Base-by-base conservation (phyloP, 345 rosid genomes). In the Isatis tinctoria region DNA sequence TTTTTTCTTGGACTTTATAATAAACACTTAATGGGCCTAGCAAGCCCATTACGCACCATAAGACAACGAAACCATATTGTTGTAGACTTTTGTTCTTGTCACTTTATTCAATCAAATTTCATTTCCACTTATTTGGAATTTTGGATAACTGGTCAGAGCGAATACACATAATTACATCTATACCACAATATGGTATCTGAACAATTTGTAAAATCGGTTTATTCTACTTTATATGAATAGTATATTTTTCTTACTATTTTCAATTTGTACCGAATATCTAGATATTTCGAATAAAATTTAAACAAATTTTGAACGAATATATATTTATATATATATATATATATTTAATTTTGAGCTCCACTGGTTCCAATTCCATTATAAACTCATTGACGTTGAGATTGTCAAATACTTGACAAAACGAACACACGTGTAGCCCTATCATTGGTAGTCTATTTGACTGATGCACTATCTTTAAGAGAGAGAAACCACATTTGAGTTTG, bases 381-480 rank as follows among this genome's bases (percentile, higher is more conserved):
- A 73, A 74, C 65, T 65, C 24, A 74, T 65, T 65, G 78, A 74
- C 72, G 65, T 54, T 33, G 47, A 53, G 65, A 65, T 54, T 44
- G 77, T 74, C 77, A 73, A 72, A 63, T 7, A 41, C 57, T 54
- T 41, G 26, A 61, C 4, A 41, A 71, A 24, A 40, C 8, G 6
- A 0, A 0, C 1, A 41, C 70, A 63, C 77, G 72, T 57, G 77
- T n/a, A 24, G 0, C 1, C 0, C 10, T 56, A 56, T n/a, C 39
- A 74, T 0, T 74, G 77, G 77, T 36, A 6, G 59, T 44, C 30
- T 27, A 65, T 74, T 65, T 74, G 78, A 74, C 78, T 74, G 59
- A 65, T 24, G 40, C 78, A 74, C 78, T 57, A 57, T 64, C 65
- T 45, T 20, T 28, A 30, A 49, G 20, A 63, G 22, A 54, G 63